phyloP scores from a whole-genome alignment of 306 rosid genomes.

The Hippophae gyantsensis region DNA sequence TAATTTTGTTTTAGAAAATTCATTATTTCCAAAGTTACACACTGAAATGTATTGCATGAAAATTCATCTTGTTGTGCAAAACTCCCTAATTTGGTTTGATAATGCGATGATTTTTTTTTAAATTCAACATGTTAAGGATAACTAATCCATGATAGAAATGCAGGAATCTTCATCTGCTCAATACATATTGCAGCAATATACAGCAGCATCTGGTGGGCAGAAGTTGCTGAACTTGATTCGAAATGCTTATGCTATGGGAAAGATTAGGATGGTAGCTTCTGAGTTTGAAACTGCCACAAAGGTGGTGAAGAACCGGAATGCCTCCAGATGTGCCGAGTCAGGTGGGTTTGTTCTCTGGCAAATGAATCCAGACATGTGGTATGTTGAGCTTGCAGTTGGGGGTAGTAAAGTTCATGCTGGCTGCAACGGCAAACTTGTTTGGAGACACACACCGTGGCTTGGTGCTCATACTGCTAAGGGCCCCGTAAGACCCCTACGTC shows the following conservation, averaged over 20 bases:
- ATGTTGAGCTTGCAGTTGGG: conserved; percentile 66
- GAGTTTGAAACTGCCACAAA: conserved; percentile 41
- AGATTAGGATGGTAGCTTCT: conserved; percentile 60
- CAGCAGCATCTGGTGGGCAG: conserved; percentile 89
- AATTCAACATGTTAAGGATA: too few relatives aligned
- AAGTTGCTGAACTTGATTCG: conserved; percentile 71
- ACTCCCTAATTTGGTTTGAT: too few relatives aligned
- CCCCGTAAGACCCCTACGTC: conserved; percentile 81
- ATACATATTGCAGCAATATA: conserved; percentile 75
- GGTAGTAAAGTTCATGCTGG: conserved; percentile 80
- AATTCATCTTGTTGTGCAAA: too few relatives aligned
- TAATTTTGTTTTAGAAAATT: too few relatives aligned
- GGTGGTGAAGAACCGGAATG: conserved; percentile 27
- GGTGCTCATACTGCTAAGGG: conserved; percentile 85
- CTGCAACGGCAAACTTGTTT: conserved; percentile 73
- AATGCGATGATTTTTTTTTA: too few relatives aligned
- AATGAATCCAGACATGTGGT: conserved; percentile 91
- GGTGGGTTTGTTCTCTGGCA: conserved; percentile 99
- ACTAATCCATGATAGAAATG: neutral
- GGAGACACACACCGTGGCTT: conserved; percentile 98
- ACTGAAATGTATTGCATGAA: too few relatives aligned
- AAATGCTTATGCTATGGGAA: conserved; percentile 66
- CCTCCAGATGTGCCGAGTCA: conserved; percentile 28
- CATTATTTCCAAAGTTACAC: too few relatives aligned
- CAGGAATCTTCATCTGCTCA: conserved; percentile 79